Evolutionary conservation across 2,329 filamentous ascomycete genomes (phyloP).

Genomic region (Calcarisporium arbuscula): DNA sequence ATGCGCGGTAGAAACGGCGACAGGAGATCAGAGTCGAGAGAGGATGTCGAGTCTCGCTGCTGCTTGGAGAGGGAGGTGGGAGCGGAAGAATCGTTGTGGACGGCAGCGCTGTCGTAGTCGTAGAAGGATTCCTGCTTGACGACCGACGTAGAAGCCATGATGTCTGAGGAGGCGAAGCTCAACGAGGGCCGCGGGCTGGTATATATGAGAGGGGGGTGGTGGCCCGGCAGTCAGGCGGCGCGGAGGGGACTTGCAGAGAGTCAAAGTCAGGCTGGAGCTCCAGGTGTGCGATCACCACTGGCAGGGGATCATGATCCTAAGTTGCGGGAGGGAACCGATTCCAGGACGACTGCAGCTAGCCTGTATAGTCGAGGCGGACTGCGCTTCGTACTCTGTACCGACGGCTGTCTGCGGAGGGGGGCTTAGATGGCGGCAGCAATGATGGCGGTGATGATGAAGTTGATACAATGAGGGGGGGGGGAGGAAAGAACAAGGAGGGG

Average conservation of each 20-base stretch:
- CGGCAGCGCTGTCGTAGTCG: slow-evolving; percentile 24
- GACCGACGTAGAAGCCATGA: slow-evolving; percentile 40
- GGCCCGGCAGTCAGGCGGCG: slow-evolving; percentile 2
- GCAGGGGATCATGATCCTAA: slow-evolving; percentile 24
- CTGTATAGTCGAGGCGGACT: not conserved
- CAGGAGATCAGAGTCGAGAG: slow-evolving; percentile 31
- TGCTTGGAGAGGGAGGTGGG: slow-evolving; percentile 16
- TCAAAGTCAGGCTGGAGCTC: no score
- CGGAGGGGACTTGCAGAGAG: no score
- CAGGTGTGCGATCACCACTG: no score
- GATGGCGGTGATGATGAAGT: no score
- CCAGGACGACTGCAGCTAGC: slow-evolving; percentile 1
- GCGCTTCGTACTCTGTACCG: not conserved
- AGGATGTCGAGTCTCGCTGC: slow-evolving; percentile 21
- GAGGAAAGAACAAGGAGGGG: no score
- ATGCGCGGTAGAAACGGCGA: slow-evolving; percentile 37
- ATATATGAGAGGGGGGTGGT: slow-evolving; percentile 23
- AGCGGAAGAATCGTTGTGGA: slow-evolving; percentile 24
- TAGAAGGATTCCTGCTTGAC: slow-evolving; percentile 33
- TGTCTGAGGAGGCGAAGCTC: slow-evolving; percentile 5
- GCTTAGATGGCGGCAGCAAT: no score
- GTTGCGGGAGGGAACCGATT: slow-evolving; percentile 8
- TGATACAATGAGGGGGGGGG: no score
- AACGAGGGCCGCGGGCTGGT: slow-evolving; percentile 21
- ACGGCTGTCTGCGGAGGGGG: no score